phyloP scores from a whole-genome alignment of 2,329 filamentous ascomycete species.

The Colletotrichum endophyticum region DNA sequence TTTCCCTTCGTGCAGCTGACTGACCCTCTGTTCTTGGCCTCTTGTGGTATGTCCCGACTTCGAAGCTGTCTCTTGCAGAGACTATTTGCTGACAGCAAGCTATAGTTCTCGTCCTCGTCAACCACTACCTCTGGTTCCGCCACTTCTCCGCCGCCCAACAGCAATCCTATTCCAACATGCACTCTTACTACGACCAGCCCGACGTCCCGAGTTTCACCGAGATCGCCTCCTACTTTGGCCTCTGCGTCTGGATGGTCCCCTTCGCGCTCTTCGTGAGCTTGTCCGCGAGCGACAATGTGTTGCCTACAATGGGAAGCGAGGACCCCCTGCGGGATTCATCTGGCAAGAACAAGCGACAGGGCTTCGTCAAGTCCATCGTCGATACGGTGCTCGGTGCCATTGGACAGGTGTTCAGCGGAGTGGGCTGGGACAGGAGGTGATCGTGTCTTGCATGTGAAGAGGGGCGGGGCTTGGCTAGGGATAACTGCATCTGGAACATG shows the following conservation, averaged over 20 bases:
- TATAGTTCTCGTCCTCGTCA: slow-evolving; percentile 78
- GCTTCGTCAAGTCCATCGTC: slow-evolving; percentile 70
- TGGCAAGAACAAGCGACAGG: slow-evolving; percentile 60
- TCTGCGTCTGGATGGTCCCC: slow-evolving; percentile 96
- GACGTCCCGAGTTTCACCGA: slow-evolving; percentile 85
- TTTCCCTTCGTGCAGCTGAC: slow-evolving; percentile 82
- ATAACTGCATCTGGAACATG: not conserved
- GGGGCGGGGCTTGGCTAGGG: not conserved
- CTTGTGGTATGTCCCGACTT: slow-evolving; percentile 82
- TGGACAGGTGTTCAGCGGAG: slow-evolving; percentile 39
- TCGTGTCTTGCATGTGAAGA: not conserved
- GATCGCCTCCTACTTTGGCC: slow-evolving; percentile 93
- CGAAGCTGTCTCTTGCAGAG: too few relatives aligned
- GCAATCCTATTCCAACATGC: slow-evolving; percentile 59
- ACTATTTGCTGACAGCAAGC: not conserved
- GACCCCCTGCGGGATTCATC: slow-evolving; percentile 52
- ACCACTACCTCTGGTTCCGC: slow-evolving; percentile 96
- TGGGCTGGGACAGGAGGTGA: slow-evolving; percentile 21
- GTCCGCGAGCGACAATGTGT: slow-evolving; percentile 91
- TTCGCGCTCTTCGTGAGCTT: slow-evolving; percentile 95
- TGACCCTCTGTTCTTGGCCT: slow-evolving; percentile 84
- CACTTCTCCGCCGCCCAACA: slow-evolving; percentile 78
- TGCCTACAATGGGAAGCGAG: slow-evolving; percentile 89
- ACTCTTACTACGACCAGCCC: slow-evolving; percentile 66
- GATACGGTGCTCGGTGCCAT: slow-evolving; percentile 61